Conservation (phyloP, 1,139 yeast genomes). For the Pichia sp. region DNA sequence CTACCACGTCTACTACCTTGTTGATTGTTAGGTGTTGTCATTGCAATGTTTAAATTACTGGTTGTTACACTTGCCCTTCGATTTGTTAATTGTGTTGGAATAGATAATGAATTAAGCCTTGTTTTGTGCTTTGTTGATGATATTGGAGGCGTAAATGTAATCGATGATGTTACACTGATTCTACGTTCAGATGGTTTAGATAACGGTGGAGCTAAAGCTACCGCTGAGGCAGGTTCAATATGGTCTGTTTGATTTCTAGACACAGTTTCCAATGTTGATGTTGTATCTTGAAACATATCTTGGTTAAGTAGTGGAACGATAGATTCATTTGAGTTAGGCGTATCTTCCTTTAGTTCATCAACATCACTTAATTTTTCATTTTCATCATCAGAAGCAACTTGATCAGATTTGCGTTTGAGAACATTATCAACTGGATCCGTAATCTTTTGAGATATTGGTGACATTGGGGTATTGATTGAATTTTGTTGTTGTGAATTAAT, state of each 20-base stretch:
- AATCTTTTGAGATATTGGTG: constrained; percentile 1
- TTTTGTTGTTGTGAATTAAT: neutral
- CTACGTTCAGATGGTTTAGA: neutral
- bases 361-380: constrained; percentile 6
- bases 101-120: constrained; percentile 13
- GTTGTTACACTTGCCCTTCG: constrained; percentile 7
- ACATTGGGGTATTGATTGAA: neutral
- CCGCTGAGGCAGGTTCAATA: neutral
- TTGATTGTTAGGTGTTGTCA: neutral
- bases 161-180: neutral
- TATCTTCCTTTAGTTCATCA: constrained; percentile 2
- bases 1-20: constrained; percentile 7
- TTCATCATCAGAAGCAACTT: neutral
- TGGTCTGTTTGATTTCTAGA: neutral
- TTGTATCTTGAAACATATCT: neutral
- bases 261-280: neutral
- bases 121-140: neutral
- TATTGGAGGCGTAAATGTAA: constrained; percentile 5
- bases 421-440: neutral
- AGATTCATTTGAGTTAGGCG: neutral
- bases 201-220: neutral
- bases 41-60: neutral
- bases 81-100: constrained; percentile 9
- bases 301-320: neutral
- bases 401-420: neutral